A percentile compares a stretch with the other conserved stretches of the same genome.
These are phyloP conservation scores for Hygrophorus pudorinus DNA, from an alignment of 768 basidiomycete species.

Conservation along the genomic window DNA sequence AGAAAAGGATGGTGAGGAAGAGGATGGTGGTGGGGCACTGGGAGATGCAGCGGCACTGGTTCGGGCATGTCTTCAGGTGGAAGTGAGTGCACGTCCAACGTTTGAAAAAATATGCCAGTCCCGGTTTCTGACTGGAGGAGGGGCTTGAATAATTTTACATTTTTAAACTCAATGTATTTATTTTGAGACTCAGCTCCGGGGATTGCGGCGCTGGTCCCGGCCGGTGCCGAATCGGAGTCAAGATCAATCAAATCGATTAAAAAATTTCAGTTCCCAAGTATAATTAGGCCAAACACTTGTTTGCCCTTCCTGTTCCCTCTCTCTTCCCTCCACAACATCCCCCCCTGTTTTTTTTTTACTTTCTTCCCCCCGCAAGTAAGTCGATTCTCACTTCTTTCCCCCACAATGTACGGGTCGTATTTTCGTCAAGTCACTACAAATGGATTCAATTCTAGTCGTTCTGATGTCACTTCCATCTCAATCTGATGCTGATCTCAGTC, in stretches of 20 bases:
- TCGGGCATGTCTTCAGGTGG: slow-evolving; percentile 74
- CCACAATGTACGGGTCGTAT: not conserved
- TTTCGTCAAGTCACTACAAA: slow-evolving; percentile 22
- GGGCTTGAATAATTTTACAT: slow-evolving; percentile 45
- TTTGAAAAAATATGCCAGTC: slow-evolving; percentile 76
- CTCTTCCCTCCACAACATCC: slow-evolving; percentile 37
- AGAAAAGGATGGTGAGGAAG: slow-evolving; percentile 64
- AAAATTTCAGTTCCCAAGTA: slow-evolving; percentile 39
- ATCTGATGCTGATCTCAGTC: slow-evolving; percentile 19
- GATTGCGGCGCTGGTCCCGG: slow-evolving; percentile 9
- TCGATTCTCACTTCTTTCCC: slow-evolving; percentile 13
- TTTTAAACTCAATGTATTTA: not conserved
- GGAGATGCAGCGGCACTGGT: slow-evolving; percentile 83
- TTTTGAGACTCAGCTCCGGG: too few species aligned
- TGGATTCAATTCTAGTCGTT: slow-evolving; percentile 14
- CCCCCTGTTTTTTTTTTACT: slow-evolving; percentile 17
- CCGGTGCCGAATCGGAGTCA: slow-evolving; percentile 31
- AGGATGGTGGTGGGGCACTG: slow-evolving; percentile 75
- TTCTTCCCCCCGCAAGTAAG: slow-evolving; percentile 22
- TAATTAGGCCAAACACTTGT: slow-evolving; percentile 52
- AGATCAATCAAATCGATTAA: slow-evolving; percentile 52
- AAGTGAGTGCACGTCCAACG: slow-evolving; percentile 67
- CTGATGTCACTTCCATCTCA: slow-evolving; percentile 17
- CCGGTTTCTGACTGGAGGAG: slow-evolving; percentile 72
- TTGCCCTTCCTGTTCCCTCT: slow-evolving; percentile 29